Conservation (phyloP, 208 protist species). For the Acanthamoeba sp. region DNA sequence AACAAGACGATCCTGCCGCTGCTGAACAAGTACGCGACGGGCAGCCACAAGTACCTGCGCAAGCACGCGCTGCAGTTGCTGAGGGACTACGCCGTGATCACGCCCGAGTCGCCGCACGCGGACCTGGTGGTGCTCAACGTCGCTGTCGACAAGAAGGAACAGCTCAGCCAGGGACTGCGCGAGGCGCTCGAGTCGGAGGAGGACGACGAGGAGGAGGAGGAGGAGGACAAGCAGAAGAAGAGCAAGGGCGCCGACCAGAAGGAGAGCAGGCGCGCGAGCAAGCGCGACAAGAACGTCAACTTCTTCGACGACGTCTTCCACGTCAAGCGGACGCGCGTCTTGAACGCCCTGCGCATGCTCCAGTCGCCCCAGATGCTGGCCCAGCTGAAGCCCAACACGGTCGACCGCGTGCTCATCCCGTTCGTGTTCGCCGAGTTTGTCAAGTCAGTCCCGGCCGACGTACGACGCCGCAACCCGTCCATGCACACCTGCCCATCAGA, state of each 20-base stretch:
- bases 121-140: slow-evolving; percentile 46
- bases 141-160: not conserved
- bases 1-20: slow-evolving; percentile 58
- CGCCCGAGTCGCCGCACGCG: not conserved
- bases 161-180: slow-evolving; percentile 14
- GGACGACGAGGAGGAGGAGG: not conserved
- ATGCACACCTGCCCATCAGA: no score
- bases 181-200: not conserved
- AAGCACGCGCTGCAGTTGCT: slow-evolving; percentile 43
- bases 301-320: slow-evolving; percentile 74
- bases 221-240: not conserved
- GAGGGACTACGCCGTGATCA: slow-evolving; percentile 1
- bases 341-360: slow-evolving; percentile 67
- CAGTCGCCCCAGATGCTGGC: not conserved
- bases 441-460: slow-evolving; percentile 9
- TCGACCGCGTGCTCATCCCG: slow-evolving; percentile 45
- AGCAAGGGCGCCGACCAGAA: not conserved
- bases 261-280: not conserved
- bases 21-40: slow-evolving; percentile 11
- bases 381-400: slow-evolving; percentile 7
- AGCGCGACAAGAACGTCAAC: slow-evolving; percentile 46
- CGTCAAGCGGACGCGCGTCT: slow-evolving; percentile 6
- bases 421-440: slow-evolving; percentile 56
- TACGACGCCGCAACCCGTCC: not conserved
- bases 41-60: slow-evolving; percentile 10